Evolutionary conservation across 345 rosid species (phyloP).

Genomic region (Pistacia integerrima): DNA sequence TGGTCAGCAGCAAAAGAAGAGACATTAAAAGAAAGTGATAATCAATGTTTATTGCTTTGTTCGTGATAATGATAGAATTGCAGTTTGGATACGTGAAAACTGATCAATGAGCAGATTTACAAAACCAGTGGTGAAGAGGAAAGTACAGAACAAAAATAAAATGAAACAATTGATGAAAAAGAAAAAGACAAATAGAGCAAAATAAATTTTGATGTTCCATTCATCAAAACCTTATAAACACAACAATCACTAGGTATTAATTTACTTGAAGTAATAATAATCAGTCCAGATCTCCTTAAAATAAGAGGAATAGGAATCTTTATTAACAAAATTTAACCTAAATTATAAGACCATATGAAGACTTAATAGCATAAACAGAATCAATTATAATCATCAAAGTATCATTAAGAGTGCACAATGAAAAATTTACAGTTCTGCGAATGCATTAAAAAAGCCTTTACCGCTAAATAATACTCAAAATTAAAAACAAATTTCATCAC

Average conservation of each 20-base stretch:
- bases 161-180: neutral
- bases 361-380: no score
- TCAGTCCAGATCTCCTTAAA: neutral
- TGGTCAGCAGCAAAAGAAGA: slow-evolving; percentile 2
- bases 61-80: no score
- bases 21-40: neutral
- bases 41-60: neutral
- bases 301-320: neutral
- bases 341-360: no score
- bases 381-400: no score
- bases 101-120: neutral
- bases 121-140: neutral
- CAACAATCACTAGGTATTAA: neutral
- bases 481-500: neutral
- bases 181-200: neutral
- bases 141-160: neutral
- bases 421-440: no score
- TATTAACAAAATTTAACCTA: neutral
- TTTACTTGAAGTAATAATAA: neutral
- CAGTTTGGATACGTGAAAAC: neutral
- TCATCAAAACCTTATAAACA: neutral
- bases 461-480: neutral
- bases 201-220: neutral
- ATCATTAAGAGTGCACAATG: no score
- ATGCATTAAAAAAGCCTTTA: neutral